These are phyloP conservation scores for Chondrostereum purpureum DNA, from an alignment of 1,284 basidiomycete genomes.

Conservation along the genomic window DNA sequence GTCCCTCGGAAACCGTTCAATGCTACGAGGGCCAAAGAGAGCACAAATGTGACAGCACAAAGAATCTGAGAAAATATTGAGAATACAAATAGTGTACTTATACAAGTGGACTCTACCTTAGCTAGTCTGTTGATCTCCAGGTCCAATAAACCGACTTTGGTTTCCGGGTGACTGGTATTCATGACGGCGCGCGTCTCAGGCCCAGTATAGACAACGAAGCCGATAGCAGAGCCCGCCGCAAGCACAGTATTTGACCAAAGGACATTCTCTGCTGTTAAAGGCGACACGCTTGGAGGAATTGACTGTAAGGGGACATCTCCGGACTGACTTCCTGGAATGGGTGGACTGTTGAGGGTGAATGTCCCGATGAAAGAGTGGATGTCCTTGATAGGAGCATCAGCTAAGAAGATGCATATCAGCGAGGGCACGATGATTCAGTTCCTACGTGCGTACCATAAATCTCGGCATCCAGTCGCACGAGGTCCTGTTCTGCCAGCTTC, in stretches of 20 bases:
- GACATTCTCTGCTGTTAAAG: slow-evolving; percentile 88
- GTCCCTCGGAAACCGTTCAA: slow-evolving; percentile 93
- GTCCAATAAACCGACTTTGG: slow-evolving; percentile 91
- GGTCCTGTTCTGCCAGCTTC: slow-evolving; percentile 59
- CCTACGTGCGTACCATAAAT: slow-evolving; percentile 62
- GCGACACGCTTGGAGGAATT: slow-evolving; percentile 63
- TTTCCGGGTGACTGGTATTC: slow-evolving; percentile 97
- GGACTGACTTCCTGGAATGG: slow-evolving; percentile 29
- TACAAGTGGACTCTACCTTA: slow-evolving; percentile 52
- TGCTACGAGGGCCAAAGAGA: slow-evolving; percentile 89
- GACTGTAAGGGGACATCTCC: slow-evolving; percentile 51
- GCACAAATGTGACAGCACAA: slow-evolving; percentile 87
- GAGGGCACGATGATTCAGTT: not conserved
- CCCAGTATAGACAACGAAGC: slow-evolving; percentile 92
- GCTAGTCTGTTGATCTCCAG: slow-evolving; percentile 93
- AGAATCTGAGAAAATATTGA: slow-evolving; percentile 59
- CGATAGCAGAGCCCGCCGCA: slow-evolving; percentile 90
- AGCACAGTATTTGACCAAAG: slow-evolving; percentile 98
- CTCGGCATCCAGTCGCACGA: slow-evolving; percentile 74
- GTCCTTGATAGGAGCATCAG: slow-evolving; percentile 93
- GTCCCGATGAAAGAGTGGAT: slow-evolving; percentile 96
- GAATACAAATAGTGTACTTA: not conserved
- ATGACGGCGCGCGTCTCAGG: slow-evolving; percentile 96
- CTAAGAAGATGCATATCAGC: slow-evolving; percentile 32
- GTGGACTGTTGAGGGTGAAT: slow-evolving; percentile 66